phyloP scores from a whole-genome alignment of 805 yeast genomes.

The Candida lessepsii region DNA sequence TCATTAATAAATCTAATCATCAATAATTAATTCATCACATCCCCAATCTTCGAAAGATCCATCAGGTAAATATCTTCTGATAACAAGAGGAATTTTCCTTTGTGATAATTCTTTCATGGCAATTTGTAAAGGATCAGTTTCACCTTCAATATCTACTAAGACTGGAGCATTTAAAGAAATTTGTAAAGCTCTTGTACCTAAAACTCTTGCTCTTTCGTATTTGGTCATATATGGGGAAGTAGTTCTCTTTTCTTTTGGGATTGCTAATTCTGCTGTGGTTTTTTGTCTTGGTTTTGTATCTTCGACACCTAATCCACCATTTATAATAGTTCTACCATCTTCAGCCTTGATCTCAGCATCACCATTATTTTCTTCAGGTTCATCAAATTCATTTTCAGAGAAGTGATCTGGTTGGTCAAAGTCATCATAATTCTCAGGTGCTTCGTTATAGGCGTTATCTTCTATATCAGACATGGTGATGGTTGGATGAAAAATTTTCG shows the following conservation, averaged over 20 bases:
- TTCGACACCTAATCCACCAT: conserved; percentile 65
- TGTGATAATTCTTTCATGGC: conserved; percentile 97
- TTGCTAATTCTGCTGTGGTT: conserved; percentile 76
- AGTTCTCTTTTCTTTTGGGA: conserved; percentile 81
- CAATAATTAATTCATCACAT: conserved; percentile 94
- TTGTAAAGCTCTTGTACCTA: conserved; percentile 97
- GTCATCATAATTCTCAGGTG: conserved; percentile 68
- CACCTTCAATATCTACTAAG: conserved; percentile 96
- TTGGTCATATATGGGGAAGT: conserved; percentile 99
- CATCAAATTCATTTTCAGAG: conserved; percentile 65
- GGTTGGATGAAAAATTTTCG: conserved; percentile 10
- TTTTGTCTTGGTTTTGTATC: conserved; percentile 53
- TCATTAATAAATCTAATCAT: conserved; percentile 30
- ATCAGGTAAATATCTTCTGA: conserved; percentile 95
- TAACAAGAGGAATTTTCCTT: conserved; percentile 90
- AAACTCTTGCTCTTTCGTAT: conserved; percentile 95
- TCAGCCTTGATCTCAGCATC: conserved; percentile 52
- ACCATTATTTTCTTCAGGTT: conserved; percentile 30
- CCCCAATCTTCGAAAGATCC: conserved; percentile 99
- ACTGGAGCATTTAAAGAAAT: conserved; percentile 99
- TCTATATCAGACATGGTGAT: conserved; percentile 41
- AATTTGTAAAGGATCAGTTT: conserved; percentile 96
- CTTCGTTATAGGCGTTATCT: conserved; percentile 61
- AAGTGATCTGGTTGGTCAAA: conserved; percentile 79
- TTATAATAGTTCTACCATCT: conserved; percentile 71